phyloP scores from a whole-genome alignment of 2,329 filamentous ascomycete species.

The Colletotrichum cordylinicola region DNA sequence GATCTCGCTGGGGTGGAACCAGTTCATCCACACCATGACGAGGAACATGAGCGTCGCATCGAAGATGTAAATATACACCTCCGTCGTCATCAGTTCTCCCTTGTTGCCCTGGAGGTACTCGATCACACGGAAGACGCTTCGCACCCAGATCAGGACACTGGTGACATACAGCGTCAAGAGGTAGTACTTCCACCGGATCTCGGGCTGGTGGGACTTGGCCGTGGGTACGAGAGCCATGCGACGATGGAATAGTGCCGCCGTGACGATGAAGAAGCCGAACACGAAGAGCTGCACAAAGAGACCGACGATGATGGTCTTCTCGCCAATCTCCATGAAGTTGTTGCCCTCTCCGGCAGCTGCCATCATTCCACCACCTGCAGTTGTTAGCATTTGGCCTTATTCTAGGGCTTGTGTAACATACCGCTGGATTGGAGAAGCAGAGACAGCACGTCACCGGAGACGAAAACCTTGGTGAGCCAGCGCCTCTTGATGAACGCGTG shows the following conservation, averaged over 20 bases:
- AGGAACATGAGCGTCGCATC: slow-evolving; percentile 45
- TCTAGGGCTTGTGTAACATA: background rate
- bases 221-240: slow-evolving; percentile 26
- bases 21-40: slow-evolving; percentile 37
- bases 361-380: slow-evolving; percentile 17
- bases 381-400: background rate
- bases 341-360: background rate
- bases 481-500: slow-evolving; percentile 45
- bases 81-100: slow-evolving; percentile 45
- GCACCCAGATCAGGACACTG: slow-evolving; percentile 46
- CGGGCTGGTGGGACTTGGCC: slow-evolving; percentile 1
- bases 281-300: slow-evolving; percentile 59
- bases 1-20: slow-evolving; percentile 22
- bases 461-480: slow-evolving; percentile 58
- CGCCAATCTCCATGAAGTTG: slow-evolving; percentile 33
- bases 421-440: slow-evolving; percentile 40
- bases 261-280: slow-evolving; percentile 57
- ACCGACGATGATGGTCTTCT: slow-evolving; percentile 56
- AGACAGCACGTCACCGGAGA: slow-evolving; percentile 53
- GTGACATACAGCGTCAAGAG: slow-evolving; percentile 36
- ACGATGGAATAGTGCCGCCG: slow-evolving; percentile 49
- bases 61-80: slow-evolving; percentile 49
- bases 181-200: slow-evolving; percentile 33
- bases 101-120: slow-evolving; percentile 51
- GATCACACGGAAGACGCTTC: slow-evolving; percentile 51